Base-by-base conservation (phyloP, 352 stramenopile genomes). In the Thalassiosira oceanica region DNA sequence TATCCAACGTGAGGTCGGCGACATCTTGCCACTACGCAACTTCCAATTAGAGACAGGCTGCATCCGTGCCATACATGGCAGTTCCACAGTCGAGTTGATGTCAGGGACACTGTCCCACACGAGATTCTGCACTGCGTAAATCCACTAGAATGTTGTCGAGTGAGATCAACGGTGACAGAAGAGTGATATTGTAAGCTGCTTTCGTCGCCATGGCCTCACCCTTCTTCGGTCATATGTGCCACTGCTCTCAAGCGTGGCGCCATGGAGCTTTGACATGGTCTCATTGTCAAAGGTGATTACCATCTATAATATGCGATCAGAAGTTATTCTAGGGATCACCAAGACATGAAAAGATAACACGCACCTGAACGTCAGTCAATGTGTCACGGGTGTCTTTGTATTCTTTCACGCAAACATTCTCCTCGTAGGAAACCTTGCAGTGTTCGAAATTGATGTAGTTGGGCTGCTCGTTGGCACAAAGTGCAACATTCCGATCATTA, bases 101-200 rank as follows among this genome's bases (percentile, higher is more conserved):
- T 68, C 65, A 5, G 42, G 11, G 0, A 44, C 49, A 7, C 44
- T 39, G 28, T 79, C 69, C 58, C 53, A 79, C 10, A 55, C 37
- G 20, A 79, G 39, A 37, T 71, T 71, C 3, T 54, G 42, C 1
- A 73, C 52, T 2, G 57, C 57, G 16, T 73, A 80, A 23, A 61
- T 27, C 35, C 27, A 49, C 13, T 13, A 13, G 7, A 37, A 37
- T 8, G 31, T 13, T 37, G 8, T 8, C 8, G 7, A 11, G 31
- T 37, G 31, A 37, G 8, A 13, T 37, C 13, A 13, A 13, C 7
- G 31, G 8, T 37, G 31, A 37, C 31, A 37, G 31, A 13, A 37
- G 8, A 8, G 31, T 37, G 7, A 8, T 13, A 37, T 21, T 28
- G 45, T 10, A 54, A 16, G n/a, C 33, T 35, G 16, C 23, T 21